Percentiles rank a stretch among this genome's conserved stretches.
Evolutionary conservation across 441 rosid species (phyloP).

Genomic region (Hura crepitans): DNA sequence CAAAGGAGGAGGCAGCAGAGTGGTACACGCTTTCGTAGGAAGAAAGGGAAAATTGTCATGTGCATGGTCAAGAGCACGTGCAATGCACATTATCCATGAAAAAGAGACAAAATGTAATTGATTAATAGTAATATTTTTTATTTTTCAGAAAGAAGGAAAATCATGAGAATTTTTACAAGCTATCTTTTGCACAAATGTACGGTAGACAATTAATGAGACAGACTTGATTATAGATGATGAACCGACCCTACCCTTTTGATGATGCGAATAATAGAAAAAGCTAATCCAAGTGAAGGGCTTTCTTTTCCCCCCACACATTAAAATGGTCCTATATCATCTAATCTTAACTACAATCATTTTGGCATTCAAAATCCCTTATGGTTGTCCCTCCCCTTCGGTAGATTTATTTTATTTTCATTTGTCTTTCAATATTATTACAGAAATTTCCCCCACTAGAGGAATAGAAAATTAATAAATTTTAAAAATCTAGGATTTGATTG

Average conservation of each 20-base stretch:
- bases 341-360: constrained; percentile 5
- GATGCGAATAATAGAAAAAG: background rate
- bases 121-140: background rate
- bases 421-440: no score
- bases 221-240: constrained; percentile 15
- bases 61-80: constrained; percentile 35
- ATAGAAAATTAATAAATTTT: no score
- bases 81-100: constrained; percentile 37
- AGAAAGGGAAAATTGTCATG: constrained; percentile 9
- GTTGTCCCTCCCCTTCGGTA: background rate
- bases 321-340: constrained; percentile 6
- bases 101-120: constrained; percentile 24
- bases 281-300: background rate
- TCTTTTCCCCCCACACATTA: background rate
- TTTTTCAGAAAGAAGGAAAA: constrained; percentile 9
- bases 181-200: constrained; percentile 12
- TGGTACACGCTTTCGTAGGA: constrained; percentile 15
- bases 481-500: no score
- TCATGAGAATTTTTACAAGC: background rate
- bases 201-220: constrained; percentile 25
- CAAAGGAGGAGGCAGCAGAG: background rate
- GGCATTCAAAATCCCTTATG: background rate
- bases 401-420: constrained; percentile 4
- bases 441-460: no score
- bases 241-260: constrained; percentile 14